These are phyloP conservation scores for Aspergillus saccharolyticus DNA, from an alignment of 495 filamentous ascomycete genomes.

Conservation along the genomic window DNA sequence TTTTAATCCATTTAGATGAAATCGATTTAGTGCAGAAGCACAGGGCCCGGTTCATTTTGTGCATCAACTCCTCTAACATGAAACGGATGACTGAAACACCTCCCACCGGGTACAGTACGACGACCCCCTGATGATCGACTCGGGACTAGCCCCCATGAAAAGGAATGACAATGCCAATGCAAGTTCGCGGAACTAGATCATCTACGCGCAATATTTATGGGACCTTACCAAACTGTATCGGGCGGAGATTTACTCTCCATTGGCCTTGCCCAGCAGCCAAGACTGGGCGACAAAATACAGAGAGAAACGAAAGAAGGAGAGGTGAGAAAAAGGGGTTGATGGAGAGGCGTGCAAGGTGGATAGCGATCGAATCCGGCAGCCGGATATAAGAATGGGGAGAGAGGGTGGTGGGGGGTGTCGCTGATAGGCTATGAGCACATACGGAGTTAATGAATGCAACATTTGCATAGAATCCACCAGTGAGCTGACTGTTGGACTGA, in stretches of 20 bases:
- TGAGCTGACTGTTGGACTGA: not conserved
- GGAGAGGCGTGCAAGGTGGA: not conserved
- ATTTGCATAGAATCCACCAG: not conserved
- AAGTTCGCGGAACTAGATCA: not conserved
- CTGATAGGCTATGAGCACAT: constrained; percentile 8
- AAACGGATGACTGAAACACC: not conserved
- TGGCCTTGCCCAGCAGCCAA: constrained; percentile 7
- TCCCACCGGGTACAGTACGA: not conserved
- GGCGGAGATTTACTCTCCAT: constrained; percentile 7
- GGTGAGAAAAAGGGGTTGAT: not conserved
- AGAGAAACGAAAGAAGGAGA: constrained; percentile 4
- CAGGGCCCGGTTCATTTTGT: not conserved
- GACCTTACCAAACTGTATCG: constrained; percentile 14
- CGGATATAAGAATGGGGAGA: not conserved
- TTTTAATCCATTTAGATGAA: not conserved
- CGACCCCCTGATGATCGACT: not conserved
- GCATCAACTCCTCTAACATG: not conserved
- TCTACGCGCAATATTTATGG: constrained; percentile 17
- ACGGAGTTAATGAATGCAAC: not conserved
- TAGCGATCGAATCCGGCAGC: constrained; percentile 1
- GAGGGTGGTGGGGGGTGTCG: too few relatives aligned
- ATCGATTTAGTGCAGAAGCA: not conserved
- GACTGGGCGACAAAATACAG: constrained; percentile 5
- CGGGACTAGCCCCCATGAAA: not conserved
- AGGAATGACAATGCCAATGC: not conserved